Evolutionary conservation across 257 asterid species (phyloP).

Genomic region (Solanum tacnaense): DNA sequence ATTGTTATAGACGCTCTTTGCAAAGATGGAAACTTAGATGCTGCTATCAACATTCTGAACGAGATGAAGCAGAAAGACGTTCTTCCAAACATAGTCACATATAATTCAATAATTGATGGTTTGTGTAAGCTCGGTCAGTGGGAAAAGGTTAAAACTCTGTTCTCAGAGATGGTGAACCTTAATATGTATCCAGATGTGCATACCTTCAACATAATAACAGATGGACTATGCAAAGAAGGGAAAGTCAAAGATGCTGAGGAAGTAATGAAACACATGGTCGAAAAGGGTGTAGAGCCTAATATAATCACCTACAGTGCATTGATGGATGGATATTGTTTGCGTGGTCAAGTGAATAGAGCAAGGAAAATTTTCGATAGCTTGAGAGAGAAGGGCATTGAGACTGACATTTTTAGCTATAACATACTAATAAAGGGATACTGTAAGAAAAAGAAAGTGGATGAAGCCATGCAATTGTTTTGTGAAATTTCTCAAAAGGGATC

Average conservation of each 20-base stretch:
- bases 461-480: background rate
- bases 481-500: background rate
- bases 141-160: background rate
- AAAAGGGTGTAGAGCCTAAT: background rate
- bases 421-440: background rate
- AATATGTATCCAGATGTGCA: background rate
- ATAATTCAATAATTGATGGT: background rate
- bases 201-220: background rate
- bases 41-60: background rate
- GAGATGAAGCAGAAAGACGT: background rate
- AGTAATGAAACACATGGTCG: background rate
- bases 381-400: background rate
- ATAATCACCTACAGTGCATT: background rate
- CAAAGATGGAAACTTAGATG: background rate
- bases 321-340: background rate
- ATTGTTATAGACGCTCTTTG: background rate
- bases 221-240: background rate
- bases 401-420: background rate
- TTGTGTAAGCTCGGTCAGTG: background rate
- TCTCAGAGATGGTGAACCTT: background rate
- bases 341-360: background rate
- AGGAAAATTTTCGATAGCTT: background rate
- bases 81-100: accelerated
- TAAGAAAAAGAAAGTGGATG: background rate
- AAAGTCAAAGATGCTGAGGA: background rate